Evolutionary conservation across 2,329 filamentous ascomycete species (phyloP).

Genomic region (Xylariaceae sp.): DNA sequence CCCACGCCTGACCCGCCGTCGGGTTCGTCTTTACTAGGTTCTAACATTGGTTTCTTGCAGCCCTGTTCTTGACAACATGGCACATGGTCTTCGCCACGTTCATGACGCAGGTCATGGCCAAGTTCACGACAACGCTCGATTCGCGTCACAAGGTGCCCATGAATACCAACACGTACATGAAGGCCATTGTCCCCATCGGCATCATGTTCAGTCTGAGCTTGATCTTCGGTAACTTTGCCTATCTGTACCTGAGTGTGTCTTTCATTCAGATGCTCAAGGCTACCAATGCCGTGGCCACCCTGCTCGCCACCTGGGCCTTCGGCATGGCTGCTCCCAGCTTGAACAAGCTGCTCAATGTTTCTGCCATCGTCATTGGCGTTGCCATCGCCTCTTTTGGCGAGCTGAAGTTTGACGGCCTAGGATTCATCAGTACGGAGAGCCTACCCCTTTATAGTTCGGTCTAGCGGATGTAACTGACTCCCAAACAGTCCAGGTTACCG

Average conservation of each 20-base stretch:
- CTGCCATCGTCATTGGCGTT: slow-evolving; percentile 50
- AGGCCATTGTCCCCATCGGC: slow-evolving; percentile 62
- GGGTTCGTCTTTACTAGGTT: too few species aligned
- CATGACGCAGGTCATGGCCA: slow-evolving; percentile 61
- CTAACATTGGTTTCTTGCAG: too few species aligned
- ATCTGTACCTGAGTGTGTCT: slow-evolving; percentile 62
- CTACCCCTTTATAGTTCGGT: not conserved
- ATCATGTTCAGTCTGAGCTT: slow-evolving; percentile 62
- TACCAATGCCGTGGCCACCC: slow-evolving; percentile 61
- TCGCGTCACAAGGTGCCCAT: slow-evolving; percentile 58
- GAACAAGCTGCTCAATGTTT: slow-evolving; percentile 43
- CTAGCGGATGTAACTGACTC: slow-evolving; percentile 5
- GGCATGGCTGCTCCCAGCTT: slow-evolving; percentile 45
- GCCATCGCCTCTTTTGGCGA: slow-evolving; percentile 55
- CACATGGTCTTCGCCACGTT: slow-evolving; percentile 61
- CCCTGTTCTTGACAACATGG: slow-evolving; percentile 61
- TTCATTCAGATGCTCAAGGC: slow-evolving; percentile 71
- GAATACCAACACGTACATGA: slow-evolving; percentile 56
- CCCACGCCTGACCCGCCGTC: too few species aligned
- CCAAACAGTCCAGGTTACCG: slow-evolving; percentile 58
- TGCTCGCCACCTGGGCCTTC: slow-evolving; percentile 59
- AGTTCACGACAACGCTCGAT: slow-evolving; percentile 58
- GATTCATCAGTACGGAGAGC: slow-evolving; percentile 43
- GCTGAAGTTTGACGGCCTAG: slow-evolving; percentile 62
- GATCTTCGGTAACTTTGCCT: slow-evolving; percentile 63